Evolutionary conservation across 2,329 filamentous ascomycete genomes (phyloP).

Genomic region (Neocatenulostroma microsporum): DNA sequence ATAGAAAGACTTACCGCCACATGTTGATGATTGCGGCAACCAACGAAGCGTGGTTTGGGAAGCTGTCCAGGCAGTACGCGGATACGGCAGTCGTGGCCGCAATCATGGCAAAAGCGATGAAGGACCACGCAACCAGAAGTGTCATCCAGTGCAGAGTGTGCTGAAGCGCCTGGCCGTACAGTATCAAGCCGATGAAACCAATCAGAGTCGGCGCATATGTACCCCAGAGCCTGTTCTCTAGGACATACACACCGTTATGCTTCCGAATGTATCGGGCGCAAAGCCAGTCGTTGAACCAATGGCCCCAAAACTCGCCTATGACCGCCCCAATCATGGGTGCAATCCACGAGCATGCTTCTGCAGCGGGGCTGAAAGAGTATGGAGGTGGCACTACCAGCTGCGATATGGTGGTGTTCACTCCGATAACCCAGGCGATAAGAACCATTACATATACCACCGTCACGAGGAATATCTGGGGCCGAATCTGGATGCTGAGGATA

Average conservation of each 20-base stretch:
- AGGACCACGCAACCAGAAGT: slow-evolving; percentile 28
- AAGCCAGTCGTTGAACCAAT: slow-evolving; percentile 33
- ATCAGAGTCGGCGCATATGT: slow-evolving; percentile 27
- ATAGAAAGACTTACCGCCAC: slow-evolving; percentile 18
- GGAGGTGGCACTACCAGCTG: slow-evolving; percentile 20
- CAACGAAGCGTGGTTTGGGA: slow-evolving; percentile 27
- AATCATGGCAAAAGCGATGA: slow-evolving; percentile 10
- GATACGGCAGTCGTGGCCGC: slow-evolving; percentile 27
- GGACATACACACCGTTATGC: slow-evolving; percentile 23
- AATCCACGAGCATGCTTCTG: slow-evolving; percentile 28
- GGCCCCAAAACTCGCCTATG: slow-evolving; percentile 28
- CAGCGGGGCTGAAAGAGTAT: slow-evolving; percentile 16
- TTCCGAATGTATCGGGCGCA: slow-evolving; percentile 26
- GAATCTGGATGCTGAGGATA: slow-evolving; percentile 7
- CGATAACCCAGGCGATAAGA: slow-evolving; percentile 25
- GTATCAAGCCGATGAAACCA: slow-evolving; percentile 27
- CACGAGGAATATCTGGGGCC: slow-evolving; percentile 10
- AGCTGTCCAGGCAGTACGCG: slow-evolving; percentile 29
- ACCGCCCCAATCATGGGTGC: slow-evolving; percentile 30
- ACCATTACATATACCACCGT: slow-evolving; percentile 18
- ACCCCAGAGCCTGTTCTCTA: slow-evolving; percentile 29
- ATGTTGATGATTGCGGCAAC: slow-evolving; percentile 30
- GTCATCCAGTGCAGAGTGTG: slow-evolving; percentile 27
- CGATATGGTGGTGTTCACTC: slow-evolving; percentile 21
- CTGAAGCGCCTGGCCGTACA: slow-evolving; percentile 29